These are phyloP conservation scores for Sergeia podlipaevii DNA, from an alignment of 208 protist genomes.

Conservation along the genomic window DNA sequence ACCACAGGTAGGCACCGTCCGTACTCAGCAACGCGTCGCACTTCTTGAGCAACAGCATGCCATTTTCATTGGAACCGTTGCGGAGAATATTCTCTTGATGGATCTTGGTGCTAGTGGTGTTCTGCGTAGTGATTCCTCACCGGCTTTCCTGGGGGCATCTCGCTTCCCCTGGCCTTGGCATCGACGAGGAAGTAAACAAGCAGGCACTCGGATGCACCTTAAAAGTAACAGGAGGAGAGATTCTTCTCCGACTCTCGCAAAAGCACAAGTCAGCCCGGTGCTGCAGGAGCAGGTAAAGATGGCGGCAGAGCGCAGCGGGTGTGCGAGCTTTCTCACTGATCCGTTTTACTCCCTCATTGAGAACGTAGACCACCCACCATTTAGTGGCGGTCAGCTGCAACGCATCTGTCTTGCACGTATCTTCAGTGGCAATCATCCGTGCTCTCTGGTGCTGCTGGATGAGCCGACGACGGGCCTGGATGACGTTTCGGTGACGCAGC, in stretches of 20 bases:
- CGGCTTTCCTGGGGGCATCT: neutral
- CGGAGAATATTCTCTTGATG: conserved; percentile 70
- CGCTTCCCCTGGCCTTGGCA: neutral
- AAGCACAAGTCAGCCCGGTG: too few species aligned
- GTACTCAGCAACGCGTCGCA: conserved; percentile 35
- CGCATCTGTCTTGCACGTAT: conserved; percentile 71
- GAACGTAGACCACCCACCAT: conserved; percentile 65
- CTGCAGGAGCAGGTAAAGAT: conserved; percentile 6
- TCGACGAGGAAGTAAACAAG: neutral
- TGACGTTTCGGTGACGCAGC: conserved; percentile 22
- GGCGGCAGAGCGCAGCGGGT: conserved; percentile 41
- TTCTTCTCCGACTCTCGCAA: neutral
- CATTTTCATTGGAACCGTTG: conserved; percentile 67
- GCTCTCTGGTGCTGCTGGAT: conserved; percentile 67
- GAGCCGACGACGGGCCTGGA: conserved; percentile 79
- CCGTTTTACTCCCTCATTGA: conserved; percentile 60
- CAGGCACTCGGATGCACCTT: neutral
- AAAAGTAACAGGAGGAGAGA: neutral
- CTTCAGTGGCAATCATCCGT: conserved; percentile 20
- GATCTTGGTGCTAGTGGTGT: conserved; percentile 10
- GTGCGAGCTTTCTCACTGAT: conserved; percentile 41
- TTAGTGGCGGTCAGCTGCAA: conserved; percentile 82
- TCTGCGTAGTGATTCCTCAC: neutral
- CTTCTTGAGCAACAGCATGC: conserved; percentile 78
- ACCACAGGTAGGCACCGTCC: conserved; percentile 39